phyloP scores from a whole-genome alignment of 805 yeast species.

The Metschnikowia colocasiae region DNA sequence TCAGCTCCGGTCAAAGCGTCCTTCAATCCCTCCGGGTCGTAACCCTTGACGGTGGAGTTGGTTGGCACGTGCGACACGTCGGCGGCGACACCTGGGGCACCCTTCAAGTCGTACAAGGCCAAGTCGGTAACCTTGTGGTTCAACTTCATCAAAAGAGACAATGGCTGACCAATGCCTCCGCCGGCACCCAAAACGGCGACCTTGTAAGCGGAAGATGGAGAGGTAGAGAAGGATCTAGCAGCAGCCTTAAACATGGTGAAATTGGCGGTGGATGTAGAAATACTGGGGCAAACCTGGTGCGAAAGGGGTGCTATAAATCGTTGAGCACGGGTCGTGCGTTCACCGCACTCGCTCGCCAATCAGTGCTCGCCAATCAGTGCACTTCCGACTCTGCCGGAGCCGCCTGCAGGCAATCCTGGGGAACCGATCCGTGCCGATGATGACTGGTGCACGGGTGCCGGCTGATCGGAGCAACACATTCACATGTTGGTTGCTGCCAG shows the following conservation, averaged over 20 bases:
- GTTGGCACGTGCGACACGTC: slow-evolving; percentile 94
- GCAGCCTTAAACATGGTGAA: slow-evolving; percentile 53
- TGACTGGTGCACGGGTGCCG: background rate
- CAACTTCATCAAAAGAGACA: slow-evolving; percentile 68
- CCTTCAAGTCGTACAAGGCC: slow-evolving; percentile 82
- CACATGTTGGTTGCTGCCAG: background rate
- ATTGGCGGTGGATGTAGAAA: background rate
- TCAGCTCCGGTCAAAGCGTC: slow-evolving; percentile 76
- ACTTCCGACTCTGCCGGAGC: slow-evolving; percentile 5
- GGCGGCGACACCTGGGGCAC: slow-evolving; percentile 96
- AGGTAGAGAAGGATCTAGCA: slow-evolving; percentile 62
- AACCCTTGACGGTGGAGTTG: slow-evolving; percentile 83
- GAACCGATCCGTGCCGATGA: background rate
- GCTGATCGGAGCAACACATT: background rate
- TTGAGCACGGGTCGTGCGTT: slow-evolving; percentile 1
- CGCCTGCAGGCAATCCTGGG: background rate
- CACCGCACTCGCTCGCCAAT: slow-evolving; percentile 6
- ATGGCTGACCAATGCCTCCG: slow-evolving; percentile 86
- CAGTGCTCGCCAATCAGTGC: slow-evolving; percentile 1
- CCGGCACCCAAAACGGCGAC: slow-evolving; percentile 81
- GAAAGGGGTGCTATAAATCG: slow-evolving; percentile 6
- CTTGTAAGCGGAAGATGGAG: slow-evolving; percentile 62
- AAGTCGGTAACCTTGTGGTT: slow-evolving; percentile 85
- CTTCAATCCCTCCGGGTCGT: slow-evolving; percentile 72
- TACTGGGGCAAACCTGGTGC: slow-evolving; percentile 2